Percentiles rank a stretch among this genome's conserved stretches.
These are phyloP conservation scores for Oemleria cerasiformis DNA, from an alignment of 306 rosid genomes.

Conservation along the genomic window DNA sequence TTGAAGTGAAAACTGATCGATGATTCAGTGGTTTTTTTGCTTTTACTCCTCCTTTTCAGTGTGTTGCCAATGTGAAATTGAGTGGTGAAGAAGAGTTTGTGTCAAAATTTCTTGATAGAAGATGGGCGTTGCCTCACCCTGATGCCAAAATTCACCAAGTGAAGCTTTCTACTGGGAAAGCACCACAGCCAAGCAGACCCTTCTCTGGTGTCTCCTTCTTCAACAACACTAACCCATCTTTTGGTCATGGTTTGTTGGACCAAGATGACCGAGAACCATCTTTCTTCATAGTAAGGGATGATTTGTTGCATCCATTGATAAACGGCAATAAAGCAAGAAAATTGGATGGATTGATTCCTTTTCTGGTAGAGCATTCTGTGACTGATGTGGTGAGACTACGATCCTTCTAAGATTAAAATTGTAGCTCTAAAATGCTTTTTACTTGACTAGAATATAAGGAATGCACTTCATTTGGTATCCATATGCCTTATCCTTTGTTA, in stretches of 20 bases:
- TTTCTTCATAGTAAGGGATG: conserved; percentile 76
- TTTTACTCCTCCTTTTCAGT: conserved; percentile 31
- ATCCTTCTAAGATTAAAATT: conserved; percentile 9
- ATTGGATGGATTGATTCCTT: conserved; percentile 70
- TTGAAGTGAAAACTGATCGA: not conserved
- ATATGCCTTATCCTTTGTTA: not conserved
- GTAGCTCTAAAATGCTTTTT: conserved; percentile 2
- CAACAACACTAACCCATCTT: conserved; percentile 33
- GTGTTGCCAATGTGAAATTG: conserved; percentile 33
- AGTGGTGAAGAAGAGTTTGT: conserved; percentile 44
- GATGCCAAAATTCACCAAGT: conserved; percentile 61
- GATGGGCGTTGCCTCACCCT: conserved; percentile 66
- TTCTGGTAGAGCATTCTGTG: conserved; percentile 55
- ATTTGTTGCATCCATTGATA: conserved; percentile 82
- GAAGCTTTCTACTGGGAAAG: conserved; percentile 17
- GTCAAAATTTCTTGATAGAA: conserved; percentile 55
- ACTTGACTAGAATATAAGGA: not conserved
- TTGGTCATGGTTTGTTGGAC: conserved; percentile 28
- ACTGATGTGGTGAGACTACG: conserved; percentile 69
- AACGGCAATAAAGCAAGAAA: conserved; percentile 95
- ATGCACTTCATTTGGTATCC: conserved; percentile 9
- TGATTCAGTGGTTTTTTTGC: not conserved
- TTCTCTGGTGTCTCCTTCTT: conserved; percentile 22
- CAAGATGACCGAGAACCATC: conserved; percentile 26
- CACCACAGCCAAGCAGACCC: conserved; percentile 21